Conservation (phyloP, 1,284 basidiomycete genomes). For the Cryptococcus amylolentus region DNA sequence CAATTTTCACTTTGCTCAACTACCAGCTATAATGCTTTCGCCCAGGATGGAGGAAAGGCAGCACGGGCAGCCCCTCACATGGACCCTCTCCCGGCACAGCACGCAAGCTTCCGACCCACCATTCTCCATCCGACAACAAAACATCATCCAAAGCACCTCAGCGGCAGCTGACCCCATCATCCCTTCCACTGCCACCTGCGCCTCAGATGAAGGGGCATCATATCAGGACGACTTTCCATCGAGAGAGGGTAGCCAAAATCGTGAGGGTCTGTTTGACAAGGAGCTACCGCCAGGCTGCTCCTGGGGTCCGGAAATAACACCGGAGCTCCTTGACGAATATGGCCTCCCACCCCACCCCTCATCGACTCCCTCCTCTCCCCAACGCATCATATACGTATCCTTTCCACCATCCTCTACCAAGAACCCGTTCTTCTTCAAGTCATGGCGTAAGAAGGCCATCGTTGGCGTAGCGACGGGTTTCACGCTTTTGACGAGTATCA, state of each 20-base stretch:
- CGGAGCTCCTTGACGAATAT: neutral
- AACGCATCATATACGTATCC: constrained; percentile 56
- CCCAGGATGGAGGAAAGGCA: neutral
- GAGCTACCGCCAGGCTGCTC: constrained; percentile 8
- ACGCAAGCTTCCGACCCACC: neutral
- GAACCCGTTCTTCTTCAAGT: constrained; percentile 59
- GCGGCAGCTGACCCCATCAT: constrained; percentile 13
- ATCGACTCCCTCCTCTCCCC: neutral
- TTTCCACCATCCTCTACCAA: constrained; percentile 56
- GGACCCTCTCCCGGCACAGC: neutral
- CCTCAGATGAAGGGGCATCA: neutral
- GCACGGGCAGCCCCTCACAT: neutral
- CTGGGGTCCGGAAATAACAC: constrained; percentile 5
- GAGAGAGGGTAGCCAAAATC: too few species aligned
- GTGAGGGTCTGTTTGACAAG: neutral
- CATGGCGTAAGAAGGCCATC: constrained; percentile 58
- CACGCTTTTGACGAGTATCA: constrained; percentile 59
- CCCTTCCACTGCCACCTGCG: constrained; percentile 7
- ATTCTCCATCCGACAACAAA: neutral
- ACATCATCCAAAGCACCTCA: neutral
- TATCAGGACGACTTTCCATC: too few species aligned
- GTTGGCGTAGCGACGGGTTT: constrained; percentile 60
- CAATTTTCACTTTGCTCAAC: neutral
- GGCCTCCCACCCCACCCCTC: neutral
- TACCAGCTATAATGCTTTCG: neutral